Evolutionary conservation across 495 filamentous ascomycete genomes (phyloP).

Genomic region (Trichoderma erinaceum): DNA sequence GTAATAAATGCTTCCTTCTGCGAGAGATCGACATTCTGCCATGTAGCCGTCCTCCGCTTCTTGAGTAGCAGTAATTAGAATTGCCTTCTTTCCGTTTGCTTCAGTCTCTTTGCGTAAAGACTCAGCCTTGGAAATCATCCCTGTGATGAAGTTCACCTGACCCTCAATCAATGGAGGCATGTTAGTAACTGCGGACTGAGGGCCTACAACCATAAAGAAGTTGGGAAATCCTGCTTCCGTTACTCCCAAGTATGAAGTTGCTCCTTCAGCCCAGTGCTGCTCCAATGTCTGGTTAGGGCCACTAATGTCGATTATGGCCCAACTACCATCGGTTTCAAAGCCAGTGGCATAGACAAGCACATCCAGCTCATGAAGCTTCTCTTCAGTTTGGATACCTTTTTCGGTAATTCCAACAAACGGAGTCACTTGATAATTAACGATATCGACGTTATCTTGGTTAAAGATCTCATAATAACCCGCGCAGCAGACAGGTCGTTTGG

Average conservation of each 20-base stretch:
- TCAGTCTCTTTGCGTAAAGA: no score
- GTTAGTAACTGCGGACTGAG: neutral
- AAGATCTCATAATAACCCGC: conserved; percentile 52
- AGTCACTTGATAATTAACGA: conserved; percentile 46
- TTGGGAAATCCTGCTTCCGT: neutral
- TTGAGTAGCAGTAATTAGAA: no score
- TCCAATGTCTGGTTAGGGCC: neutral
- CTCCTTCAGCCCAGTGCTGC: neutral
- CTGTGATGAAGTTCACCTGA: no score
- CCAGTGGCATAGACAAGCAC: neutral
- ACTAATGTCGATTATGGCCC: neutral
- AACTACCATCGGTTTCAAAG: neutral
- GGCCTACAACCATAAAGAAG: neutral
- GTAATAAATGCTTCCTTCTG: no score
- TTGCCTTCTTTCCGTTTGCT: no score
- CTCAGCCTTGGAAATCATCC: no score
- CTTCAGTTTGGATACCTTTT: conserved; percentile 37
- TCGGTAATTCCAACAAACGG: conserved; percentile 42
- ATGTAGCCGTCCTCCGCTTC: no score
- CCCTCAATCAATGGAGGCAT: neutral
- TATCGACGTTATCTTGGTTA: conserved; percentile 47
- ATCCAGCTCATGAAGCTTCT: conserved; percentile 40
- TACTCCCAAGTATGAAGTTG: neutral
- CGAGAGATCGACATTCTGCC: no score
- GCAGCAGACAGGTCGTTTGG: no score